Percentiles rank a stretch among this genome's conserved stretches.
Evolutionary conservation across 2,329 filamentous ascomycete species (phyloP).

Genomic region (Aspergillus eucalypticola): DNA sequence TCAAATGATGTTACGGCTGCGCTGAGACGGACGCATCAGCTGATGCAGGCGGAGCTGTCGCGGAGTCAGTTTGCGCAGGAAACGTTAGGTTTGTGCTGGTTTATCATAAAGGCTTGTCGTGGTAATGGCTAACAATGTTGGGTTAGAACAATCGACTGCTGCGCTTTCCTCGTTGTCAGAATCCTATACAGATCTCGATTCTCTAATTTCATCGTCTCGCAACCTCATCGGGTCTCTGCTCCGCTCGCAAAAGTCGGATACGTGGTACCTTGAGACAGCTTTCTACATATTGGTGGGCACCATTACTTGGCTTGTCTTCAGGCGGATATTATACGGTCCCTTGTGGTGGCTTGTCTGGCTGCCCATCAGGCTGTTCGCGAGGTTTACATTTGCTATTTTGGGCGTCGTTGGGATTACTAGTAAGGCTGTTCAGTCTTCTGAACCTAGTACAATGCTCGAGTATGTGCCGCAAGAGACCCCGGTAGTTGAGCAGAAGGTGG

Average conservation of each 20-base stretch:
- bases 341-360: conserved; percentile 86
- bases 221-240: conserved; percentile 77
- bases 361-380: conserved; percentile 70
- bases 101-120: too few species aligned
- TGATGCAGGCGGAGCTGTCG: conserved; percentile 81
- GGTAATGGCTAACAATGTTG: background rate
- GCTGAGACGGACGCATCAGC: conserved; percentile 78
- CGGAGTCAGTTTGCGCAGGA: conserved; percentile 88
- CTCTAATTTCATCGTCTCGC: conserved; percentile 71
- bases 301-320: conserved; percentile 80
- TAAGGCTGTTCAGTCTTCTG: conserved; percentile 28
- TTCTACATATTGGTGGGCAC: conserved; percentile 79
- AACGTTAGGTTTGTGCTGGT: conserved; percentile 59
- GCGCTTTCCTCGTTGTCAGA: conserved; percentile 80
- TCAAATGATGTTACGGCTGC: conserved; percentile 82
- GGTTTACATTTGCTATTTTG: conserved; percentile 58
- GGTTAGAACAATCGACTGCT: conserved; percentile 69
- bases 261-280: conserved; percentile 92
- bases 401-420: conserved; percentile 50
- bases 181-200: conserved; percentile 76
- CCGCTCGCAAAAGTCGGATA: conserved; percentile 90
- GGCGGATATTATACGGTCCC: conserved; percentile 83
- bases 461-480: conserved; percentile 22
- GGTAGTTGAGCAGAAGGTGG: conserved; percentile 21
- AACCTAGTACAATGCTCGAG: conserved; percentile 21